These are phyloP conservation scores for Phoenix dactylifera DNA, from an alignment of 176 grass and related monocot species.

Conservation along the genomic window DNA sequence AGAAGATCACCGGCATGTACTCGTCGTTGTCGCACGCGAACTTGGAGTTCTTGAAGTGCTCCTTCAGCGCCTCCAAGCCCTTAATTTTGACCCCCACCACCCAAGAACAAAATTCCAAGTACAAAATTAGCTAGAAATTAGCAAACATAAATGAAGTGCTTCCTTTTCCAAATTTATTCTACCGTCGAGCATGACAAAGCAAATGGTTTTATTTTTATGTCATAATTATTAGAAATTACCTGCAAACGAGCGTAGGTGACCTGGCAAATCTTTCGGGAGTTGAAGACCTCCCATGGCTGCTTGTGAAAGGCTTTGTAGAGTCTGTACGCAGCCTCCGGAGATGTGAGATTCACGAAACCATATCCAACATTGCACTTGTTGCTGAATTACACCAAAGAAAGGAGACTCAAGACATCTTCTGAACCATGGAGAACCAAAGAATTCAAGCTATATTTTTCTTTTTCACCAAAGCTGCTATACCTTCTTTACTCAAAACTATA, in stretches of 20 bases:
- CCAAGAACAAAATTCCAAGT: neutral
- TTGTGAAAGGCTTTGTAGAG: conserved; percentile 93
- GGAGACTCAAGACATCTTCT: too few species aligned
- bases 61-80: conserved; percentile 89
- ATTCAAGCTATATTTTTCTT: too few species aligned
- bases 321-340: conserved; percentile 70
- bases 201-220: too few species aligned
- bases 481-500: too few species aligned
- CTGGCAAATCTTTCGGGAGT: conserved; percentile 98
- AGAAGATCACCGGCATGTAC: conserved; percentile 84
- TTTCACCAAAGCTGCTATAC: too few species aligned
- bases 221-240: conserved; percentile 13
- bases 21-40: conserved; percentile 96
- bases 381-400: conserved; percentile 27
- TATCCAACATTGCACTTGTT: conserved; percentile 99
- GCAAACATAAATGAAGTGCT: too few species aligned
- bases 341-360: conserved; percentile 95
- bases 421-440: too few species aligned
- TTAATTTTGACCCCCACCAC: neutral
- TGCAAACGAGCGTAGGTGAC: conserved; percentile 97
- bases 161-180: too few species aligned
- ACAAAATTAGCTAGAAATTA: neutral
- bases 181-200: too few species aligned
- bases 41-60: conserved; percentile 98
- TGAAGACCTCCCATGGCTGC: conserved; percentile 97